Percentiles rank a stretch among this genome's conserved stretches.
Conservation (phyloP, 2,329 filamentous ascomycete species). For the Verticillium isaacii region DNA sequence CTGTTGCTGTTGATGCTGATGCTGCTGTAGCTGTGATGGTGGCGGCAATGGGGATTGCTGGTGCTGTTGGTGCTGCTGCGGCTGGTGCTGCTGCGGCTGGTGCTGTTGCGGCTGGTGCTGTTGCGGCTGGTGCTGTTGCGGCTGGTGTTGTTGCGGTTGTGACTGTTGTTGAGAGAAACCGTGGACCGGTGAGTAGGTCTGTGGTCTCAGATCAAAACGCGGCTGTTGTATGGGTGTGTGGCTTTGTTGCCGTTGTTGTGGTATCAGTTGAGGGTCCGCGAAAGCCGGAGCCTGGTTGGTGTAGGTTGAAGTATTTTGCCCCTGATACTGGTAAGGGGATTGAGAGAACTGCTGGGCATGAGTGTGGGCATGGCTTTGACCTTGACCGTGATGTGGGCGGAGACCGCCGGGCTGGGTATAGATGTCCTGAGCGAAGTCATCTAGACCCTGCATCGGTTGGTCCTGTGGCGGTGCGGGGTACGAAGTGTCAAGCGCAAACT, state of each 20-base stretch:
- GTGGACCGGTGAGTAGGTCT: conserved; percentile 15
- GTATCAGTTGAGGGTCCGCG: conserved; percentile 25
- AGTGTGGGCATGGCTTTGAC: neutral
- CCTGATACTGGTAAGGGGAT: conserved; percentile 26
- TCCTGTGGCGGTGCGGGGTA: conserved; percentile 28
- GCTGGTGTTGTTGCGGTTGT: conserved; percentile 19
- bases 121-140: conserved; percentile 8
- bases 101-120: conserved; percentile 6
- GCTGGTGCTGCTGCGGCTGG: too few relatives aligned
- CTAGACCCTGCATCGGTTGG: conserved; percentile 30
- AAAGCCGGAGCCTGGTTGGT: conserved; percentile 26
- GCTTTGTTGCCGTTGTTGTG: conserved; percentile 25
- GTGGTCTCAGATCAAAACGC: conserved; percentile 11
- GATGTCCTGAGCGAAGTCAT: conserved; percentile 29
- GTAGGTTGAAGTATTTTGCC: conserved; percentile 25
- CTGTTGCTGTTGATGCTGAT: conserved; percentile 14
- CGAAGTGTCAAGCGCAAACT: conserved; percentile 6
- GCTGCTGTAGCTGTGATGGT: conserved; percentile 15
- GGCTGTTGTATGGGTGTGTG: conserved; percentile 25
- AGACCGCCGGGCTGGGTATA: conserved; percentile 32
- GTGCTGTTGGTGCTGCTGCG: too few relatives aligned
- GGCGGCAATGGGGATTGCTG: neutral
- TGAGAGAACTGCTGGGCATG: conserved; percentile 24
- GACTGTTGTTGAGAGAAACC: conserved; percentile 20
- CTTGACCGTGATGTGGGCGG: conserved; percentile 17